Percentiles rank a stretch among this genome's conserved stretches.
Conservation (phyloP, 2,329 filamentous ascomycete genomes). For the Pseudogymnoascus sp. region DNA sequence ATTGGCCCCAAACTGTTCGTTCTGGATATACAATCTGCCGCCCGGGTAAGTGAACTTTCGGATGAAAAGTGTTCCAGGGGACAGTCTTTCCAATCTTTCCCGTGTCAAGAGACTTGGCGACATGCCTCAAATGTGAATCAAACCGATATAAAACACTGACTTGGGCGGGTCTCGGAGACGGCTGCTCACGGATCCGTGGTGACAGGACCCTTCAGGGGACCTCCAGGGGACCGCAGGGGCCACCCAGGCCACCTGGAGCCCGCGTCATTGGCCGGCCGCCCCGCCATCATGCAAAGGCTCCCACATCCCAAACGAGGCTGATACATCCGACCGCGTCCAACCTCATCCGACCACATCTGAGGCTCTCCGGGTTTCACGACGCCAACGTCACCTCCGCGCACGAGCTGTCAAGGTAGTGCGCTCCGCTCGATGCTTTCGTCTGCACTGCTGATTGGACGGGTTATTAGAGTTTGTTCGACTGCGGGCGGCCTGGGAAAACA, state of each 20-base stretch:
- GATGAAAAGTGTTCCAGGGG: not conserved
- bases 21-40: not conserved
- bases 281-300: not conserved
- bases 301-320: constrained; percentile 1
- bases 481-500: not conserved
- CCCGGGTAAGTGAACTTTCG: not conserved
- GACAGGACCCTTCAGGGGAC: not conserved
- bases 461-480: not conserved
- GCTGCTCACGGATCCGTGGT: not conserved
- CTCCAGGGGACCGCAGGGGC: not conserved
- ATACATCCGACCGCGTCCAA: not conserved
- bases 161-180: not conserved
- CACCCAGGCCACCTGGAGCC: not conserved
- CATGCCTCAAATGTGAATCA: constrained; percentile 1
- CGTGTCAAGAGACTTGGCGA: constrained; percentile 2
- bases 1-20: not conserved
- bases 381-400: not conserved
- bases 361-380: not conserved
- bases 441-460: not conserved
- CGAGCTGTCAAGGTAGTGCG: not conserved
- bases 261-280: not conserved
- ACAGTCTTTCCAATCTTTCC: not conserved
- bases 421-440: not conserved
- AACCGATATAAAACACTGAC: constrained; percentile 1
- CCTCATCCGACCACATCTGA: not conserved